Percentiles rank a stretch among this genome's conserved stretches.
Conservation (phyloP, 2,329 filamentous ascomycete genomes). For the Cytospora chrysosperma region DNA sequence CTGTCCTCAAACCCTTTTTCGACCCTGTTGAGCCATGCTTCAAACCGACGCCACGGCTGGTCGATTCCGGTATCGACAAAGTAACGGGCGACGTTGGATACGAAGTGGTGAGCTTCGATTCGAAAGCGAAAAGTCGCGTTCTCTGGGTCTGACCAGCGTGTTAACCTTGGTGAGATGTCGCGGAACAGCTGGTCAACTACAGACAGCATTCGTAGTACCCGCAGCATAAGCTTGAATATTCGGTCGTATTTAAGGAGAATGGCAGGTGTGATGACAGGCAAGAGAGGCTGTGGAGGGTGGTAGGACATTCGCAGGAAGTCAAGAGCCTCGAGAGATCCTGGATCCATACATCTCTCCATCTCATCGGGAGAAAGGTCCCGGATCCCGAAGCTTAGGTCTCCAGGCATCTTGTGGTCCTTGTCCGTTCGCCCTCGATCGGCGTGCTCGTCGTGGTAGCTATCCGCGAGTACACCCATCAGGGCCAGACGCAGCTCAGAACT, state of each 20-base stretch:
- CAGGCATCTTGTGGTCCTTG: constrained; percentile 52
- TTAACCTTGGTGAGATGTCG: constrained; percentile 43
- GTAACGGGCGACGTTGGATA: constrained; percentile 70
- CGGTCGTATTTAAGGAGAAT: constrained; percentile 79
- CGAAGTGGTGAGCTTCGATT: constrained; percentile 77
- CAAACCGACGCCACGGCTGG: constrained; percentile 70
- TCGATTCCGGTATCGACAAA: constrained; percentile 77
- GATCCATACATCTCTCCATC: constrained; percentile 79
- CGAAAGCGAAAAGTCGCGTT: constrained; percentile 60
- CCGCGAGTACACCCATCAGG: constrained; percentile 79
- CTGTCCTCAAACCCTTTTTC: constrained; percentile 43
- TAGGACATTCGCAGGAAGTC: constrained; percentile 91
- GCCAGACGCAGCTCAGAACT: constrained; percentile 90
- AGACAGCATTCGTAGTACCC: constrained; percentile 75
- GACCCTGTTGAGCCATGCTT: constrained; percentile 61
- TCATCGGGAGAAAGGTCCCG: constrained; percentile 76
- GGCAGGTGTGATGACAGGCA: constrained; percentile 68
- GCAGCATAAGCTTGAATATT: constrained; percentile 77
- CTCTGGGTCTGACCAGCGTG: constrained; percentile 31
- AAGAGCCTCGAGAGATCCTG: constrained; percentile 80
- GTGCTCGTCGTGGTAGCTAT: constrained; percentile 57
- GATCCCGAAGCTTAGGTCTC: constrained; percentile 78
- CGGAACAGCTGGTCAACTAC: constrained; percentile 66
- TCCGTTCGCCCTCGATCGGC: constrained; percentile 27
- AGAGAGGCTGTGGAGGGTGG: constrained; percentile 69